Percentiles rank a stretch among this genome's conserved stretches.
phyloP scores from a whole-genome alignment of 352 stramenopile genomes.

The Phytophthora capsici region DNA sequence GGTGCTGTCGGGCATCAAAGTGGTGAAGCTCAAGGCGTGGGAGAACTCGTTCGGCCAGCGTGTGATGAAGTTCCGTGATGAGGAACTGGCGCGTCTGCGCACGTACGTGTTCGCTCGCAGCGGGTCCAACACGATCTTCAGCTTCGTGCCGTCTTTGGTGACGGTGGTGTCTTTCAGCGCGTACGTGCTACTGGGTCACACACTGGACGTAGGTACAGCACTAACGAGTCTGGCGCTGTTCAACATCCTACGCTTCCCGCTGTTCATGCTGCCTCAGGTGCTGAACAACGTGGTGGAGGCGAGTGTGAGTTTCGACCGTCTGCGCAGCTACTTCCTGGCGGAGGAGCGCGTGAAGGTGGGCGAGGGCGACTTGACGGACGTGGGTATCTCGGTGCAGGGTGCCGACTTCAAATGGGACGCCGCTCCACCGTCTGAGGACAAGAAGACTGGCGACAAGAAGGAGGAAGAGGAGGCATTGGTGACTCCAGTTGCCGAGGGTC shows the following conservation, averaged over 20 bases:
- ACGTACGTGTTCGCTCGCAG: slow-evolving; percentile 59
- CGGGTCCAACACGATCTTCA: slow-evolving; percentile 64
- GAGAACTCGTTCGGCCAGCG: slow-evolving; percentile 58
- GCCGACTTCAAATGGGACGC: slow-evolving; percentile 79
- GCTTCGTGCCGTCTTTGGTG: slow-evolving; percentile 56
- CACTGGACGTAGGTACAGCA: slow-evolving; percentile 58
- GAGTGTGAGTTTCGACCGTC: slow-evolving; percentile 52
- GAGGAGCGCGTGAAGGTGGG: slow-evolving; percentile 77
- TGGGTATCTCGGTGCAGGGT: slow-evolving; percentile 55
- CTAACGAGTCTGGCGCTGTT: slow-evolving; percentile 66
- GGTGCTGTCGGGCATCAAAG: slow-evolving; percentile 55
- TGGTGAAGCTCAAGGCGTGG: slow-evolving; percentile 69
- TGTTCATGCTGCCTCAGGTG: slow-evolving; percentile 84
- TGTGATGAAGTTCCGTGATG: slow-evolving; percentile 62
- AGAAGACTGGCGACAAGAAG: slow-evolving; percentile 50
- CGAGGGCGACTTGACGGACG: slow-evolving; percentile 79
- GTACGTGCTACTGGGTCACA: slow-evolving; percentile 67
- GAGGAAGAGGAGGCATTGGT: slow-evolving; percentile 35
- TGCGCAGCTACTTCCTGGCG: slow-evolving; percentile 73
- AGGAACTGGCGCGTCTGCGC: slow-evolving; percentile 85
- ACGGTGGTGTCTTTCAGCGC: slow-evolving; percentile 55
- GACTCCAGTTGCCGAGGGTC: slow-evolving; percentile 23
- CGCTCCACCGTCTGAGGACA: slow-evolving; percentile 27
- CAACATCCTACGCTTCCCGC: slow-evolving; percentile 46
- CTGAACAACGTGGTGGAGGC: slow-evolving; percentile 36